Conservation (phyloP, 257 asterid genomes). For the Plectranthus barbatus region DNA sequence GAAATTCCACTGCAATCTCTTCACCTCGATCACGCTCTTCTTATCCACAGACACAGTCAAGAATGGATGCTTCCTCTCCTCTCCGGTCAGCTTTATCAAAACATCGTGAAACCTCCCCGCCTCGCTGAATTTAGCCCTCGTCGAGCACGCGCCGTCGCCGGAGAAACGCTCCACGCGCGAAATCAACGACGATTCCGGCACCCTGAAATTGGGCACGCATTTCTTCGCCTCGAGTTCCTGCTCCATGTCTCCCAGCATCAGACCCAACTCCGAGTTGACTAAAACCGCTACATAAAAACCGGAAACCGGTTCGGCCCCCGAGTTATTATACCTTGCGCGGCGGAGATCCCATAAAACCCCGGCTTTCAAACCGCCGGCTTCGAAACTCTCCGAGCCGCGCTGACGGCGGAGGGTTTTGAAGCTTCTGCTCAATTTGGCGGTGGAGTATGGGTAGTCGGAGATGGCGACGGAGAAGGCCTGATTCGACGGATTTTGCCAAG, state of each 20-base stretch:
- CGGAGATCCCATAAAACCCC: constrained; percentile 69
- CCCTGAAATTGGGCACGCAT: neutral
- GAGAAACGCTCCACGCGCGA: constrained; percentile 45
- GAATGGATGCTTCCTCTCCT: constrained; percentile 15
- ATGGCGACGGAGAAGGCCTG: constrained; percentile 39
- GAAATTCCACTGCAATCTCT: constrained; percentile 79
- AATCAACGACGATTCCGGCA: constrained; percentile 25
- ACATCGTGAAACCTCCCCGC: constrained; percentile 50
- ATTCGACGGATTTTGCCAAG: constrained; percentile 56
- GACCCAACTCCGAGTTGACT: constrained; percentile 36
- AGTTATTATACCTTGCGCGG: constrained; percentile 27
- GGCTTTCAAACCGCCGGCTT: constrained; percentile 22
- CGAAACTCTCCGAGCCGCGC: constrained; percentile 35
- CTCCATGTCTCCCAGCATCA: constrained; percentile 49
- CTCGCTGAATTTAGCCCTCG: constrained; percentile 52
- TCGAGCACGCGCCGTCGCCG: constrained; percentile 38
- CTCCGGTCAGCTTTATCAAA: constrained; percentile 33
- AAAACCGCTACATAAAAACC: constrained; percentile 38
- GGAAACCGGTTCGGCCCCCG: constrained; percentile 62
- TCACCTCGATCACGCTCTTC: constrained; percentile 57
- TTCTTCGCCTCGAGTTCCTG: constrained; percentile 24
- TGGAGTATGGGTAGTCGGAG: constrained; percentile 31
- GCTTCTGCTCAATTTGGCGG: constrained; percentile 21
- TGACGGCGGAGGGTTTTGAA: constrained; percentile 17
- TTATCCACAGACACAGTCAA: constrained; percentile 48